Base-by-base conservation (phyloP, 352 stramenopile genomes). In the Pythium folliculosum region DNA sequence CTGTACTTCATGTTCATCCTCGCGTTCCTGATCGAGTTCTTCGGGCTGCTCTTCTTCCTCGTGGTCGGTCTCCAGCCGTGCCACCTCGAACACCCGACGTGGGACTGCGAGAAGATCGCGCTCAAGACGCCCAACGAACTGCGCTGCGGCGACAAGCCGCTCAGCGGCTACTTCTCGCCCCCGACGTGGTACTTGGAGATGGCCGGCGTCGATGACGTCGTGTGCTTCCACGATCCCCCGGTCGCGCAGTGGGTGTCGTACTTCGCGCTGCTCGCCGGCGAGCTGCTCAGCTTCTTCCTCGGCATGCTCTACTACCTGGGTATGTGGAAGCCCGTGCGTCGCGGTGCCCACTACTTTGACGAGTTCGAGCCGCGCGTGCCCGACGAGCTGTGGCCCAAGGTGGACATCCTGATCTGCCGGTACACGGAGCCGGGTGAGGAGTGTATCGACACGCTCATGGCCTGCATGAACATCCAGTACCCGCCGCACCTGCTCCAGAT, bases 391-490 rank as follows among this genome's bases (percentile, higher is more conserved):
- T 95, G 87, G 87, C 62, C 52, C 16, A 94, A 87, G 70, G 86
- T 95, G 53, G 89, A 95, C 57, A 72, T 96, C 12, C 63, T 96
- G 22, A 67, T 96, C 32, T 89, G 76, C 54, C 88, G 91, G 67
- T 94, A 92, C 74, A 86, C 84, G 0, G 89, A 96, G 71, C 87
- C 89, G 0, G 82, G 86, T 0, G 87, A 96, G 47, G 87, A 95
- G 62, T 91, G 82, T 1, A 93, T 94, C 48, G 86, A 92, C 60
- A 95, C 89, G 59, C 65, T 95, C 9, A 89, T 90, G 78, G 82
- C 84, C n/a, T 93, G 83, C 72, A 91, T 94, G 78, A 93, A 89
- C 71, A 56, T 96, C 37, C 83, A 96, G 68, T 96, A 96, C 75
- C 89, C 89, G 21, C 86, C 86, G 0, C 87, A 96, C 64, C 69